phyloP scores from a whole-genome alignment of 805 yeast species.

The Kazachstania psychrophila region DNA sequence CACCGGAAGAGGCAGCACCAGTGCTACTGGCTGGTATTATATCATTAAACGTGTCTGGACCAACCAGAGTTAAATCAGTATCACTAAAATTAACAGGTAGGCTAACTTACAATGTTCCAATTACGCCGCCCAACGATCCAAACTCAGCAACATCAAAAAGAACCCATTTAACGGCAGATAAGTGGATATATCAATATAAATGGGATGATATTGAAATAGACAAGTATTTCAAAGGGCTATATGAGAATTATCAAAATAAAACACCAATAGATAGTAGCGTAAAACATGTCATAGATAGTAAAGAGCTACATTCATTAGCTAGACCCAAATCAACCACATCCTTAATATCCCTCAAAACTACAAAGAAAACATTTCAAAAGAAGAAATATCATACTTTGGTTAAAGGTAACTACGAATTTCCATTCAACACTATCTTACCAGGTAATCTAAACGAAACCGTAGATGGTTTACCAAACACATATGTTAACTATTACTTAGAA shows the following conservation, averaged over 20 bases:
- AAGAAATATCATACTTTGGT: slow-evolving; percentile 35
- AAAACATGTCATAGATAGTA: slow-evolving; percentile 6
- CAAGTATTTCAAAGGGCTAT: slow-evolving; percentile 29
- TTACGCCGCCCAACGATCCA: slow-evolving; percentile 8
- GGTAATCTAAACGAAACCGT: slow-evolving; percentile 82
- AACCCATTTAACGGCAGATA: slow-evolving; percentile 42
- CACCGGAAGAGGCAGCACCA: slow-evolving; percentile 68
- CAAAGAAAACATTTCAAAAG: slow-evolving; percentile 5
- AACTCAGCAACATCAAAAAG: background rate
- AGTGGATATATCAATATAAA: slow-evolving; percentile 59
- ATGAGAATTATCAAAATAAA: slow-evolving; percentile 18
- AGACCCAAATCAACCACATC: slow-evolving; percentile 17
- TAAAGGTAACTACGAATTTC: slow-evolving; percentile 82
- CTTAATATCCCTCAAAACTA: slow-evolving; percentile 26
- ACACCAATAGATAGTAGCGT: slow-evolving; percentile 11
- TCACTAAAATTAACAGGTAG: slow-evolving; percentile 58
- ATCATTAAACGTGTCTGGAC: slow-evolving; percentile 66
- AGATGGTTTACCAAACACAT: slow-evolving; percentile 79
- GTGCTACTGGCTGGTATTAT: slow-evolving; percentile 69
- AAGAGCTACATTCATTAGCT: background rate
- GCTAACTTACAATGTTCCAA: slow-evolving; percentile 52
- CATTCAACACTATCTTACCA: slow-evolving; percentile 76
- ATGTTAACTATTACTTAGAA: slow-evolving; percentile 60
- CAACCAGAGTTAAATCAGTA: slow-evolving; percentile 57
- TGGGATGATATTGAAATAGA: slow-evolving; percentile 66